phyloP scores from a whole-genome alignment of 441 rosid genomes.

The Arabidopsis lyrata region DNA sequence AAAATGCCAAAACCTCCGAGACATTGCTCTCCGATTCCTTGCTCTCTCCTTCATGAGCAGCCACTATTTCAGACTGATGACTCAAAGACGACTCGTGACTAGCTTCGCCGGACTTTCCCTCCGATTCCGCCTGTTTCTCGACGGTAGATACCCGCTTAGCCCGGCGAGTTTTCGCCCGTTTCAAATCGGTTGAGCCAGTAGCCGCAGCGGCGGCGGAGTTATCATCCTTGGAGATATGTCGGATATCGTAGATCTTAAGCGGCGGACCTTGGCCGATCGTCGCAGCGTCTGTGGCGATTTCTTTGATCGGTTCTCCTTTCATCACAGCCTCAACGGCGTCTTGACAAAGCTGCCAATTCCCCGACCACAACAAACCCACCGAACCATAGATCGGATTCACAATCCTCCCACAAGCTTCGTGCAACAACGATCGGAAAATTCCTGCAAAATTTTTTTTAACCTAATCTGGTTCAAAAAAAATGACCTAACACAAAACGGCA shows the following conservation, averaged over 20 bases:
- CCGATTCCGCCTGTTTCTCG: conserved; percentile 20
- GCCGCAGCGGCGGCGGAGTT: conserved; percentile 43
- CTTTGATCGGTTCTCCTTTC: conserved; percentile 65
- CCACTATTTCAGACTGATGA: conserved; percentile 42
- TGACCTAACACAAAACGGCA: neutral
- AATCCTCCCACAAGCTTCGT: conserved; percentile 81
- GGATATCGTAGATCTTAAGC: conserved; percentile 80
- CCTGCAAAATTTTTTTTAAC: conserved; percentile 46
- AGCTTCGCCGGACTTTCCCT: conserved; percentile 46
- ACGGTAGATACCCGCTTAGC: conserved; percentile 48
- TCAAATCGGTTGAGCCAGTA: conserved; percentile 41
- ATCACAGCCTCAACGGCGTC: conserved; percentile 71
- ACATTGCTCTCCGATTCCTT: conserved; percentile 53
- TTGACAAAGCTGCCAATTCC: conserved; percentile 80
- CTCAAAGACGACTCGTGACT: conserved; percentile 67
- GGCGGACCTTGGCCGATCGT: conserved; percentile 77
- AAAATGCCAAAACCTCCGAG: conserved; percentile 27
- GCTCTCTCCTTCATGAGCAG: conserved; percentile 57
- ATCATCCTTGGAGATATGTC: conserved; percentile 80
- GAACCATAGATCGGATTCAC: conserved; percentile 83
- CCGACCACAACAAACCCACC: conserved; percentile 75
- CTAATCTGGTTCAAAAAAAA: neutral
- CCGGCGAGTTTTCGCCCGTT: conserved; percentile 62
- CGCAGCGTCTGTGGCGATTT: conserved; percentile 74
- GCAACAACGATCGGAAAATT: conserved; percentile 69